Base-by-base conservation (phyloP, 768 basidiomycete species). In the Pleurotus platypus region DNA sequence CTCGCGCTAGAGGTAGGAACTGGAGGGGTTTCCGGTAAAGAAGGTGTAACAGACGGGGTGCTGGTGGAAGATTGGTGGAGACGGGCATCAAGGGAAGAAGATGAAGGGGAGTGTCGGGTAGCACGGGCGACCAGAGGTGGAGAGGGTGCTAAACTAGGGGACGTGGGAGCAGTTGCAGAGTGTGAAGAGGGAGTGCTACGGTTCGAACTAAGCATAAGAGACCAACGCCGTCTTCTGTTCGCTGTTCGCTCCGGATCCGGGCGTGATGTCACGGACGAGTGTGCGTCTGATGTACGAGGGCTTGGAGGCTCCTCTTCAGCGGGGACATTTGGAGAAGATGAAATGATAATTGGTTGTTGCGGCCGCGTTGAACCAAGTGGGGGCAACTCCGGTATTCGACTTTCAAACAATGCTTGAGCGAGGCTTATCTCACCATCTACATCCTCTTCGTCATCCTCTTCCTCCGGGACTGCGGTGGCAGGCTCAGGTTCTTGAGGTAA, bases 321-420 rank as follows among this genome's bases (percentile, higher is more conserved):
- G 4, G 66, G 64, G 1, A 68, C 62, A 35, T 67, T 64, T 1
- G 75, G 66, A 63, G 81, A 71, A n/a, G 78, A 57, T 13, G 77
- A 69, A 24, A 92, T 71, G 18, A 91, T 64, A 38, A 91, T 87
- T 26, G 90, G 83, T 38, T 87, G 80, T 65, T 92, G 89, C 8
- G 83, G 76, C 49, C 72, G 84, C 53, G 74, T 73, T 8, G 86
- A 79, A 15, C 91, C 91, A 37, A 76, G 73, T 15, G 90, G 90
- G 13, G 91, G 89, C 12, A 89, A 66, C 37, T 86, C 79, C 5
- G 91, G 90, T 30, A 90, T 69, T 38, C 91, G 85, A 62, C 90
- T 92, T 73, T 94, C 91, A 54, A 89, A 65, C 16, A 94, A 72
- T 8, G 86, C 86, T 61, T 93, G 84, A 0, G 79, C 85, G 42